These are phyloP conservation scores for Leccinum broughii DNA, from an alignment of 768 basidiomycete genomes.

Conservation along the genomic window DNA sequence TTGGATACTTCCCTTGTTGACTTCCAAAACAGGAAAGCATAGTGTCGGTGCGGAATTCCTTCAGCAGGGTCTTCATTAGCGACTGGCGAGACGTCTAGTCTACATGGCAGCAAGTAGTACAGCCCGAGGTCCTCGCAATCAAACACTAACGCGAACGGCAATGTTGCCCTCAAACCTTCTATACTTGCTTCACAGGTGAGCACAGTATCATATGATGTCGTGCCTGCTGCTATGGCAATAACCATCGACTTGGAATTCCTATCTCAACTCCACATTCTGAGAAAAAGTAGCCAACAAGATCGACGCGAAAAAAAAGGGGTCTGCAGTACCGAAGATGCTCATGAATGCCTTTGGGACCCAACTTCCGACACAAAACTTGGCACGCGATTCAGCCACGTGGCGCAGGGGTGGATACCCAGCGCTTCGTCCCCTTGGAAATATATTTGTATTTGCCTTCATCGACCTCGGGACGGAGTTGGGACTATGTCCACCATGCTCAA, in stretches of 20 bases:
- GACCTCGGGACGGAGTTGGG: not conserved
- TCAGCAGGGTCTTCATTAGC: too few species aligned
- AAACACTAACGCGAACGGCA: too few species aligned
- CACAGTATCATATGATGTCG: not conserved
- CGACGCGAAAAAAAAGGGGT: not conserved
- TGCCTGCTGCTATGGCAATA: not conserved
- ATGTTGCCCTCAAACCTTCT: not conserved
- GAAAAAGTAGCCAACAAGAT: not conserved
- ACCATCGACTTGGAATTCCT: not conserved
- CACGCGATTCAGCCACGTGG: not conserved
- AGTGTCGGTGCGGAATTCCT: not conserved
- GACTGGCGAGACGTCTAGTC: too few species aligned
- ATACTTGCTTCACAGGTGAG: not conserved
- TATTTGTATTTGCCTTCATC: not conserved
- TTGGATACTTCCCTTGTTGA: not conserved
- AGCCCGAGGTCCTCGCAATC: too few species aligned
- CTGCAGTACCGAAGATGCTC: not conserved
- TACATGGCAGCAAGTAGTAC: too few species aligned
- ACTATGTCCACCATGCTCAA: not conserved
- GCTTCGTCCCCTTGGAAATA: not conserved
- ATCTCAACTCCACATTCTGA: not conserved
- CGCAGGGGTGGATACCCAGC: not conserved
- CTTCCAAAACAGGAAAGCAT: conserved; percentile 10
- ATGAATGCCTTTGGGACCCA: not conserved
- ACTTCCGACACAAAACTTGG: not conserved